Base-by-base conservation (phyloP, 2,329 filamentous ascomycete genomes). In the Diaporthe vexans region DNA sequence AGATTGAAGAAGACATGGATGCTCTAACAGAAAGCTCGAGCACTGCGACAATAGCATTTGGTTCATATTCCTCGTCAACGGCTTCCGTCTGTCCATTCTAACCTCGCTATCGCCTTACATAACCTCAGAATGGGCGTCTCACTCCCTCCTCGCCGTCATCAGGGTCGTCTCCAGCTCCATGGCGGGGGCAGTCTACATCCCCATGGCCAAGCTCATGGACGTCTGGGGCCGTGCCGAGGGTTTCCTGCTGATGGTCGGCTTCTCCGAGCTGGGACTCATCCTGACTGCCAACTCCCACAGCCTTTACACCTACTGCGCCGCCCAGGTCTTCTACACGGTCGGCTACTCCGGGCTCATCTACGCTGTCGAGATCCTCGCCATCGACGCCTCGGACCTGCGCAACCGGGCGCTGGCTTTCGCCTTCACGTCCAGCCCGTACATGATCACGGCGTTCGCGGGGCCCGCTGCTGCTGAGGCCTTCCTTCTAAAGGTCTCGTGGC, bases 391-490 rank as follows among this genome's bases (percentile, higher is more conserved):
- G 3, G 87, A 88, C 13, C 85, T 94, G 24, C 86, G 89, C 77
- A 93, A 93, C 81, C 89, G 92, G 79, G 90, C 89, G 11, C 85
- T 94, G 91, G 88, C 91, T 13, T 89, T 89, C 54, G 89, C 90
- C 5, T 87, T 92, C 75, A 91, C 90, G 33, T 87, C 88, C 51
- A 88, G 91, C 0, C 67, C 91, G 1, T 88, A 93, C 76, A 90
- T 91, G n/a, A 86, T 91, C 72, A 92, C 91, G 0, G 89, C 91
- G 2, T 92, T 91, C 82, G 86, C 90, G 58, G 89, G 91, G 0
- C 86, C 89, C 1, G 84, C 84, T 57, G 87, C 91, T 52, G 88
- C 89, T 0, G 84, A 87, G 52, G 80, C 82, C 0, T 89, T 92
- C 73, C 85, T 88, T 72, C 77, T 84, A 6, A 79, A 87, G 46